Base-by-base conservation (phyloP, 2,329 filamentous ascomycete genomes). In the Hypoxylon rubiginosum region DNA sequence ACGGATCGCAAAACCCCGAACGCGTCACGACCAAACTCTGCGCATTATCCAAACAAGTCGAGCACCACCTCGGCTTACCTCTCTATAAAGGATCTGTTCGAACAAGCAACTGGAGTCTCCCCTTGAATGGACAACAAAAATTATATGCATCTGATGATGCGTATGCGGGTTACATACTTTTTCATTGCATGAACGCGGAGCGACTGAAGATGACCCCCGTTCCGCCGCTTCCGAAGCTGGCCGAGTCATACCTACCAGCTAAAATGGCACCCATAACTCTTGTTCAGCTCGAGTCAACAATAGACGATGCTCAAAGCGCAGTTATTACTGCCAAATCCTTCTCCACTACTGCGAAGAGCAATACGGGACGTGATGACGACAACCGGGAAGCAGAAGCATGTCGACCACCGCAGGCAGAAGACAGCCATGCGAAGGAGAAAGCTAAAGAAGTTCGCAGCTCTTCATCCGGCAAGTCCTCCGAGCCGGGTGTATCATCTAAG, bases 161-260 rank as follows among this genome's bases (percentile, higher is more conserved):
- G 1, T 75, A 75, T 24, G 72, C 69, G n/a, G 55, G 67, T n/a
- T 73, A 65, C 46, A 75, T 75, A 73, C 69, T 75, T 1, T 75
- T 72, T 54, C 72, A 75, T 34, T 69, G 67, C 50, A 70, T 75
- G 70, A 72, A 74, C 28, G 63, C 70, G 10, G 72, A 71, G 49
- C 68, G 73, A 4, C 53, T 72, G 17, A 43, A 43, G 17, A 73
- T 73, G 70, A 56, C 58, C 9, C 69, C 67, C 0, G 51, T 58
- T 4, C 72, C 68, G 1, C 69, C 68, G 9, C 50, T 74, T 4
- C 73, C 73, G 9, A 67, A 56, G 15, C 41, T 64, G 17, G 69
- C 60, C 1, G 73, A 74, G 26, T 58, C 58, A 3, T 69, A 70
- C 39, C 46, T 62, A 10, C 39, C 58, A 21, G 58, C 59, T n/a